These are phyloP conservation scores for Cladophialophora chaetospira DNA, from an alignment of 2,329 filamentous ascomycete genomes.

Conservation along the genomic window DNA sequence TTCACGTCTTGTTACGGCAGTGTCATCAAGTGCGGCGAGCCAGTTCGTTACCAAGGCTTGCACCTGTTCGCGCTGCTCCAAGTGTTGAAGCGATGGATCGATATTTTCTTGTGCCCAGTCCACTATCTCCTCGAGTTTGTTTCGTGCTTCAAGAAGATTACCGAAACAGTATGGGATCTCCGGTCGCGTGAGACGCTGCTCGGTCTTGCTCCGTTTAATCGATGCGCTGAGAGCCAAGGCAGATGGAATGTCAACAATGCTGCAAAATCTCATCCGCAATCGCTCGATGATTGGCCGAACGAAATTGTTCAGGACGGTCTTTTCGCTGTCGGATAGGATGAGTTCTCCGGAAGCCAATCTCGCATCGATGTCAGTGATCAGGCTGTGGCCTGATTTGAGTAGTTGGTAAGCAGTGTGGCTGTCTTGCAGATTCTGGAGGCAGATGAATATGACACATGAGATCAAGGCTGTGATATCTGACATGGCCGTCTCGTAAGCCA, in stretches of 20 bases:
- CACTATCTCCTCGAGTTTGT: conserved; percentile 30
- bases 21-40: conserved; percentile 26
- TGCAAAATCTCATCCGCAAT: conserved; percentile 31
- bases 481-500: conserved; percentile 26
- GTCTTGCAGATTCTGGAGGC: conserved; percentile 33
- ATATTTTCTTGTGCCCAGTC: conserved; percentile 29
- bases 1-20: conserved; percentile 17
- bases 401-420: conserved; percentile 31
- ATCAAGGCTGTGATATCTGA: conserved; percentile 31
- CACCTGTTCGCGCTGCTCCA: conserved; percentile 17
- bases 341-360: conserved; percentile 22
- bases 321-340: conserved; percentile 26
- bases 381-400: conserved; percentile 27
- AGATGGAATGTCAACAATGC: conserved; percentile 30
- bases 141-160: conserved; percentile 31
- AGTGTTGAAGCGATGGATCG: conserved; percentile 1
- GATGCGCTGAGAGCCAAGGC: conserved; percentile 26
- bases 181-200: conserved; percentile 16
- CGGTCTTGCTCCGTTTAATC: conserved; percentile 16
- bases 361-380: conserved; percentile 29
- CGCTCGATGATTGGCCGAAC: conserved; percentile 31
- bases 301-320: conserved; percentile 29
- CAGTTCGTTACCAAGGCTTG: conserved; percentile 26
- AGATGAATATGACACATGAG: conserved; percentile 36
- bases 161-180: conserved; percentile 21